phyloP scores from a whole-genome alignment of 1,284 basidiomycete genomes.

The Phlebopus sp. region DNA sequence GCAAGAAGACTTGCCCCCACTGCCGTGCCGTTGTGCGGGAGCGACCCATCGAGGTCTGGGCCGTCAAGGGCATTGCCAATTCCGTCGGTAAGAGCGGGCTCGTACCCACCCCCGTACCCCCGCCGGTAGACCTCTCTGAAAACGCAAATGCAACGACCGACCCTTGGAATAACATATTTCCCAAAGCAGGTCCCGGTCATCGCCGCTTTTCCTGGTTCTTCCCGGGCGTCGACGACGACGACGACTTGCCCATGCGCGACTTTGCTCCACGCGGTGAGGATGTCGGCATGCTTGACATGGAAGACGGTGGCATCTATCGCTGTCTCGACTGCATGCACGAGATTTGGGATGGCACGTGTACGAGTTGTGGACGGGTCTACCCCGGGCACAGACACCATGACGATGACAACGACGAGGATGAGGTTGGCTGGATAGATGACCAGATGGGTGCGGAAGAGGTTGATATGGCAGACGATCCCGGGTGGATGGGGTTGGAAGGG shows the following conservation, averaged over 20 bases:
- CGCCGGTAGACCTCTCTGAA: conserved; percentile 15
- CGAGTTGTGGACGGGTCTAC: conserved; percentile 56
- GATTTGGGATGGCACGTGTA: conserved; percentile 64
- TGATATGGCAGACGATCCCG: conserved; percentile 32
- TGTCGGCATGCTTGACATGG: conserved; percentile 62
- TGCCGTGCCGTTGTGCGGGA: conserved; percentile 62
- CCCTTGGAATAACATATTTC: conserved; percentile 65
- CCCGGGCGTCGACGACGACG: conserved; percentile 20
- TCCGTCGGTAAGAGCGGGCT: conserved; percentile 53
- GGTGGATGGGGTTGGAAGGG: conserved; percentile 39
- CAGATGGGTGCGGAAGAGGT: conserved; percentile 34
- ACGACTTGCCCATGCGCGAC: conserved; percentile 13
- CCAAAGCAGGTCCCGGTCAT: conserved; percentile 11
- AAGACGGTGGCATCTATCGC: conserved; percentile 70
- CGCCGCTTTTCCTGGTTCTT: conserved; percentile 18
- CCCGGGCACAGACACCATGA: conserved; percentile 43
- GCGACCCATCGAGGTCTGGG: conserved; percentile 70
- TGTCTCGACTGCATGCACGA: conserved; percentile 75
- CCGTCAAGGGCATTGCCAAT: conserved; percentile 62
- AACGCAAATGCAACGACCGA: conserved; percentile 32
- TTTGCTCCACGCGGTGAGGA: conserved; percentile 32
- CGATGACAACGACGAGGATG: conserved; percentile 36
- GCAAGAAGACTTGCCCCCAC: conserved; percentile 71
- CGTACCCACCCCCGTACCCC: conserved; percentile 29
- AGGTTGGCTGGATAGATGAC: conserved; percentile 35